Base-by-base conservation (phyloP, 345 rosid genomes). In the Pistacia integerrima region DNA sequence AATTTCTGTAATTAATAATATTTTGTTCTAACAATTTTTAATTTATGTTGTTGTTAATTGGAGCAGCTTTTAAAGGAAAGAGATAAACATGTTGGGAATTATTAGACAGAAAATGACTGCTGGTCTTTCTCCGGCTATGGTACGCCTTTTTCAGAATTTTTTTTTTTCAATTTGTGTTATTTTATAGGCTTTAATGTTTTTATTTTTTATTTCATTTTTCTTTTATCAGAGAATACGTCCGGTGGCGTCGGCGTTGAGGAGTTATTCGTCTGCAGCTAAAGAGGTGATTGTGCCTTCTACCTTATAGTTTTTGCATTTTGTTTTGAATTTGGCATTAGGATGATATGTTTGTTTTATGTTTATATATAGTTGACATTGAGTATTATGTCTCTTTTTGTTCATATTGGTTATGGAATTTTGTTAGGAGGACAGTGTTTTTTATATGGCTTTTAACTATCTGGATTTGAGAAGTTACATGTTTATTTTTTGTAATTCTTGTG, bases 201-300 rank as follows among this genome's bases (percentile, higher is more conserved):
- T 17, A 57, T 85, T 38, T 6, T 38, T 6, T 41, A 1, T 41
- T 8, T 41, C 9, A 5, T 7, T 41, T 41, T 41, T 41, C 6
- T 41, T 41, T 41, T 41, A 4, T 25, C 84, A 84, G 56, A 82
- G 83, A 78, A 79, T 89, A 78, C 97, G 88, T 1, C 88, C 90
- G 25, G 90, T 82, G 10, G 74, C 72, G 14, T 77, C 82, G 68
- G 81, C 86, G 18, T 82, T 81, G 56, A 89, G 94, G 79, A 84
- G 84, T 73, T 90, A 85, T 75, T 87, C 98, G 14, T 84, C 94
- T 72, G 91, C 87, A 7, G 82, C 86, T 0, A 94, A 91, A 85
- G 89, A 90, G 93, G 98, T 92, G 69, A 72, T 38, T 46, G 17
- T 36, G 49, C 0, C 48, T 54, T 22, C 25, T 49, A 48, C n/a